Evolutionary conservation across 2,329 filamentous ascomycete species (phyloP), one percentile per base, ranked within the genome.

Genomic region (Dendrostoma leiphaemia): DNA sequence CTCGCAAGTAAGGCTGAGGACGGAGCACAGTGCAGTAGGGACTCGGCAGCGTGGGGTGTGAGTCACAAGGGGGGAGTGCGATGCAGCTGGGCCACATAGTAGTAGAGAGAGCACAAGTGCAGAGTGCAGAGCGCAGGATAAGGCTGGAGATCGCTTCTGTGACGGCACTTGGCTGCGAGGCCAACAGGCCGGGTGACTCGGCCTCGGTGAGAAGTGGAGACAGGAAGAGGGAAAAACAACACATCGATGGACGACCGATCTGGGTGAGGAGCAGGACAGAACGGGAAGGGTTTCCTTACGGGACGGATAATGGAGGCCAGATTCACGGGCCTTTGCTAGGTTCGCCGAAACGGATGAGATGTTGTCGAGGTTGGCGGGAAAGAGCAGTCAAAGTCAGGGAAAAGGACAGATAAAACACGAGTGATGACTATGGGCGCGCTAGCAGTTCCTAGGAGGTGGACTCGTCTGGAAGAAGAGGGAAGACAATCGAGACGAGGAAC

Each of bases 111-210:
- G 41, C 10, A 41, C 23, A 47, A 35, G 47, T 29, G 47, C 47
- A 41, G 35, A 37, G 13, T 41, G 32, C 24, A 26, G 21, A 35
- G 40, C 32, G 34, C 50, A 12, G 34, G 34, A 46, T 35, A 40
- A 28, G 48, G 50, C 48, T 51, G 21, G 38, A 23, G 21, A 41
- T 26, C 21, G 23, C 26, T 29, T 46, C 51, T 54, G 54, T 48
- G 54, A 57, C 54, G 54, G 51, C 54, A 57, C 46, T 41, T 43
- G 45, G 50, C 35, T 31, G 37, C 54, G 54, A 57, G 54, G 54
- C 54, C 54, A 57, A 57, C 45, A 51, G 54, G 46, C 46, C 54
- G 51, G 43, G 51, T 50, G 34, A 50, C 23, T 53, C 41, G 47
- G 40, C 34, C 43, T 54, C 24, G 34, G 46, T 38, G 15, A 48